Evolutionary conservation across 805 yeast genomes (phyloP), one percentile per base, ranked within the genome.

Genomic region (Priceomyces medius): DNA sequence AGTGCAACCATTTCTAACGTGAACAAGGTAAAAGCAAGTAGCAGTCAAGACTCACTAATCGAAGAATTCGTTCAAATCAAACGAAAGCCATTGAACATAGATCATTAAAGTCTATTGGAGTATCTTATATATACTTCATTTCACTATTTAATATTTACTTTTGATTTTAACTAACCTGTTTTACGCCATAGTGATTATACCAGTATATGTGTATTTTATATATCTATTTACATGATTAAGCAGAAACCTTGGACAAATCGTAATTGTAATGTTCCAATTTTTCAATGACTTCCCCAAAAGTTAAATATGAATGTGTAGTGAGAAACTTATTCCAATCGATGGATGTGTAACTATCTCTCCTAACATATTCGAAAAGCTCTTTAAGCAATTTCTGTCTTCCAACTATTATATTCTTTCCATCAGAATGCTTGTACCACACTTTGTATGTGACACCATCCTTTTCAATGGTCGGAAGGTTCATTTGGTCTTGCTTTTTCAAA

Each of bases 331-430:
- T 73, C 58, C 73, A 77, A 12, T 68, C 61, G 8, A 81, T 38
- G 2, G 49, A 47, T 47, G 71, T 73, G 44, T 76, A 77, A 45
- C 60, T 62, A 46, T 70, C 72, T 39, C 54, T 52, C 53, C 67
- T 66, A 41, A 73, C 84, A 27, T 66, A 65, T 8, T 80, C 77
- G 56, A 68, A 83, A 50, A 85, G 67, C 36, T 61, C 66, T 43
- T 73, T 67, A 43, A 86, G 59, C 37, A 88, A 67, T 54, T 72
- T 77, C 58, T 85, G 76, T 62, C 81, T 81, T 33, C 93, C 91
- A 31, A 77, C 81, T 3, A 66, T 69, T 39, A 88, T 58, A 41
- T 76, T 68, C 50, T 52, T 60, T 32, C 77, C 74, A 32, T 68
- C 59, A 17, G 60, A 60, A 24, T 77, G 79, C 19, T 75, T 61